These are phyloP conservation scores for Wickerhamomyces strasburgensis DNA, from an alignment of 805 yeast genomes.

Conservation along the genomic window DNA sequence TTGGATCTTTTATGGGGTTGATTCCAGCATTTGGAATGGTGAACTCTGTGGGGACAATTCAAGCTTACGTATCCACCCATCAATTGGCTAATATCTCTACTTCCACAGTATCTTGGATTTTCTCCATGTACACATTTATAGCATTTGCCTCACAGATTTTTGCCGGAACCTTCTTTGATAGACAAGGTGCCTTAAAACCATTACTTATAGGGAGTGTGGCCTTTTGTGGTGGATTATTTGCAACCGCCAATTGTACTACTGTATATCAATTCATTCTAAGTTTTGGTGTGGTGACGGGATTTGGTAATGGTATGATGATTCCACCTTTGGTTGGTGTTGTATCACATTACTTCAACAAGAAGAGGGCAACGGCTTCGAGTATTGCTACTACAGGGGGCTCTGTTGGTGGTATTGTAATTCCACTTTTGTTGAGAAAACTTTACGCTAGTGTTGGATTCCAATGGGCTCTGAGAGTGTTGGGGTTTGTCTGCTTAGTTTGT, in stretches of 20 bases:
- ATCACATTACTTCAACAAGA: slow-evolving; percentile 39
- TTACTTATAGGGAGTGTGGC: slow-evolving; percentile 34
- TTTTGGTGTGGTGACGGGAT: slow-evolving; percentile 42
- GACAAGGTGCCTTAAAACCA: slow-evolving; percentile 35
- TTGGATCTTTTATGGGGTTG: slow-evolving; percentile 53
- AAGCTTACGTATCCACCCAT: slow-evolving; percentile 49
- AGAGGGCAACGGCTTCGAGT: slow-evolving; percentile 40
- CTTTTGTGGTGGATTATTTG: slow-evolving; percentile 35
- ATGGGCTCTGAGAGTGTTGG: slow-evolving; percentile 48
- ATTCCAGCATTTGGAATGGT: slow-evolving; percentile 49
- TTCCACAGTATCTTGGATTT: slow-evolving; percentile 53
- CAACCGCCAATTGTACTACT: slow-evolving; percentile 38
- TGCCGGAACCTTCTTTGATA: slow-evolving; percentile 42
- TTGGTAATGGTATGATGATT: slow-evolving; percentile 41
- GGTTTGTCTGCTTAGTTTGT: slow-evolving; percentile 31
- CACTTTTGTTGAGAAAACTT: slow-evolving; percentile 39
- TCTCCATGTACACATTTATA: slow-evolving; percentile 29
- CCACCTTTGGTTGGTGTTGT: slow-evolving; percentile 38
- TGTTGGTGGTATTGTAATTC: slow-evolving; percentile 47
- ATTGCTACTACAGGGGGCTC: slow-evolving; percentile 46
- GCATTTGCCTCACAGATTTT: slow-evolving; percentile 30
- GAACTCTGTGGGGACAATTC: slow-evolving; percentile 56
- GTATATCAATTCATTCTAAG: slow-evolving; percentile 48
- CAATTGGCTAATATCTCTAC: slow-evolving; percentile 41
- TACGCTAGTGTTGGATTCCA: slow-evolving; percentile 41